A percentile compares a stretch with the other conserved stretches of the same genome.
phyloP scores from a whole-genome alignment of 257 asterid species.

The Solanum sejunctum region DNA sequence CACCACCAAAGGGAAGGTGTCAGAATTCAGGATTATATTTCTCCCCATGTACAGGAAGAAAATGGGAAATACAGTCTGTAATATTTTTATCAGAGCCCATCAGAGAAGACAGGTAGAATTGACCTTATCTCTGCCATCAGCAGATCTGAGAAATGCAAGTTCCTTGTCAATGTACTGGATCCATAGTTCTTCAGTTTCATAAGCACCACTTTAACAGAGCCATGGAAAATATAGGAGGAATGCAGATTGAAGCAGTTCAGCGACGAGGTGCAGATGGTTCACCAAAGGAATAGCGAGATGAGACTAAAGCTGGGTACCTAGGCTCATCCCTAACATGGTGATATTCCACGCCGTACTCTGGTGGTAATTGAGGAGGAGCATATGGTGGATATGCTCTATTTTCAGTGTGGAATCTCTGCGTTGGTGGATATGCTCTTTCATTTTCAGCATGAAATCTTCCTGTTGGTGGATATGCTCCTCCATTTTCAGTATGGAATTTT shows the following conservation, averaged over 20 bases:
- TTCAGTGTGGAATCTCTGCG: slow-evolving; percentile 3
- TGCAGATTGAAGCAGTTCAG: slow-evolving; percentile 10
- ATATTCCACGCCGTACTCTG: slow-evolving; percentile 11
- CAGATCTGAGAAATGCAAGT: not conserved
- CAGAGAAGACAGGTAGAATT: not conserved
- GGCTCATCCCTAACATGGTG: slow-evolving; percentile 9
- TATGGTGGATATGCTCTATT: slow-evolving; percentile 13
- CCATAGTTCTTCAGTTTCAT: not conserved
- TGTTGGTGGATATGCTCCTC: not conserved
- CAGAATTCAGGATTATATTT: not conserved
- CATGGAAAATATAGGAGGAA: not conserved
- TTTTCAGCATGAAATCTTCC: slow-evolving; percentile 6
- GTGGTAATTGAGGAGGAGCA: slow-evolving; percentile 17
- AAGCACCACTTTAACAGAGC: not conserved
- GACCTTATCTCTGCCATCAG: not conserved
- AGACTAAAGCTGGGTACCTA: slow-evolving; percentile 32
- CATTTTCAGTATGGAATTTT: not conserved
- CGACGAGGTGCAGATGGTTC: slow-evolving; percentile 37
- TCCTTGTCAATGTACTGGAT: not conserved
- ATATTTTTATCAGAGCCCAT: not conserved
- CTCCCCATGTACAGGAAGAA: not conserved
- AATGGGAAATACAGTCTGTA: not conserved
- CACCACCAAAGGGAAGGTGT: not conserved
- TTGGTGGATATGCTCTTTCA: slow-evolving; percentile 12
- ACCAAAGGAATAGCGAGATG: slow-evolving; percentile 49